Conservation (phyloP, 2,329 filamentous ascomycete species). For the Endothia cerciana region DNA sequence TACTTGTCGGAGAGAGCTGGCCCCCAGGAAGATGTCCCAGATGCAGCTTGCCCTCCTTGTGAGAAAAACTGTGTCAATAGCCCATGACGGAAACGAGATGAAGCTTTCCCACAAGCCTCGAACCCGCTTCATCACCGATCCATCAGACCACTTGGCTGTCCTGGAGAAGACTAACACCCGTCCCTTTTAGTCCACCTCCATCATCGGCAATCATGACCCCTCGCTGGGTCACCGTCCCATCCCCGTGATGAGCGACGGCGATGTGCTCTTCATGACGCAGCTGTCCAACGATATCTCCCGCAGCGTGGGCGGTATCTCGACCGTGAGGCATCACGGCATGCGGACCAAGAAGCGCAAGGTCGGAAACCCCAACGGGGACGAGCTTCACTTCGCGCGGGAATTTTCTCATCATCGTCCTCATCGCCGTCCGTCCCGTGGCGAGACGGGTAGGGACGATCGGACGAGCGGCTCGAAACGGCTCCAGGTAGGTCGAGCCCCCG, state of each 20-base stretch:
- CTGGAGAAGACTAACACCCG: neutral
- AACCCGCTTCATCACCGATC: neutral
- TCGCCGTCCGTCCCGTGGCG: neutral
- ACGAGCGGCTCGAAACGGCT: constrained; percentile 1
- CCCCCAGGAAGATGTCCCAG: constrained; percentile 7
- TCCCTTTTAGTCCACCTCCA: constrained; percentile 17
- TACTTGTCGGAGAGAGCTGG: constrained; percentile 11
- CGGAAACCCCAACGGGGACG: constrained; percentile 10
- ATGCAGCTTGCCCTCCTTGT: constrained; percentile 15
- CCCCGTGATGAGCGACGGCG: constrained; percentile 29
- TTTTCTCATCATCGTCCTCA: constrained; percentile 13
- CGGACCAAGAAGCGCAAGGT: constrained; percentile 22
- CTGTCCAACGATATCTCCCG: constrained; percentile 30
- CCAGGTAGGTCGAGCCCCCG: neutral
- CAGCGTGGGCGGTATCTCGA: constrained; percentile 27
- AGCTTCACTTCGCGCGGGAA: constrained; percentile 10
- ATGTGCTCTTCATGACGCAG: constrained; percentile 31
- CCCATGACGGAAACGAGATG: neutral
- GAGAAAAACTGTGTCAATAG: constrained; percentile 8
- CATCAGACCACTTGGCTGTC: too few species aligned
- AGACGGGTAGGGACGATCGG: neutral
- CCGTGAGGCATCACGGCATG: constrained; percentile 27
- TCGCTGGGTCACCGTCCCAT: constrained; percentile 22
- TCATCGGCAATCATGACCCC: constrained; percentile 26
- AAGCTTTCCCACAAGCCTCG: neutral